Evolutionary conservation across 257 asterid species (phyloP).

Genomic region (Nicotiana attenuata): DNA sequence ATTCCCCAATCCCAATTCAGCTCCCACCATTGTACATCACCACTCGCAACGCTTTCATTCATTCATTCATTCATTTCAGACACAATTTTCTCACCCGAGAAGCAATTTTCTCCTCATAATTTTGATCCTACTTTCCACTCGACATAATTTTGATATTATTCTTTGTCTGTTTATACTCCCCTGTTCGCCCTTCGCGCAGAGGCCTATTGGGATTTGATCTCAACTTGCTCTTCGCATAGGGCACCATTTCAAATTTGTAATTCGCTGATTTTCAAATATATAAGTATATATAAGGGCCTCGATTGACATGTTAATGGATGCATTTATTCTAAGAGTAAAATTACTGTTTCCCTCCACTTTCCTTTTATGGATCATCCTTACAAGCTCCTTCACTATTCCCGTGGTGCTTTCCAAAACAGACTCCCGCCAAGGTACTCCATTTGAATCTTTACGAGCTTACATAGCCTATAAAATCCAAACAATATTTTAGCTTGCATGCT

Average conservation of each 20-base stretch:
- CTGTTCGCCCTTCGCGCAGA: background rate
- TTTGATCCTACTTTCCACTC: background rate
- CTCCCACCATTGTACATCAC: background rate
- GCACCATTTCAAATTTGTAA: background rate
- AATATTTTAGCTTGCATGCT: background rate
- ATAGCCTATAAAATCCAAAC: background rate
- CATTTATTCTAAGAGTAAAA: background rate
- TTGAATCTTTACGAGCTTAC: background rate
- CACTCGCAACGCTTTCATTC: background rate
- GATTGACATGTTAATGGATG: background rate
- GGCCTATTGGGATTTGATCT: background rate
- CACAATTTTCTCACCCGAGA: background rate
- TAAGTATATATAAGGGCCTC: background rate
- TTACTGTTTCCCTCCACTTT: background rate
- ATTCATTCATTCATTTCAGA: background rate
- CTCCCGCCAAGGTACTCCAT: constrained; percentile 6
- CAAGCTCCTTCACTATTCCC: background rate
- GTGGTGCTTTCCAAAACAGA: constrained; percentile 9
- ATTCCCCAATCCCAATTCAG: background rate
- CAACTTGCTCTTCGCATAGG: constrained; percentile 3
- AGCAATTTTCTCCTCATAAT: constrained; percentile 1
- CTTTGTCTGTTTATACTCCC: background rate
- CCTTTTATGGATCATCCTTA: background rate
- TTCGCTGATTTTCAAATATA: background rate
- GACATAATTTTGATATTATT: background rate